These are phyloP conservation scores for Calonectria crousiana DNA, from an alignment of 2,329 filamentous ascomycete genomes.

Conservation along the genomic window DNA sequence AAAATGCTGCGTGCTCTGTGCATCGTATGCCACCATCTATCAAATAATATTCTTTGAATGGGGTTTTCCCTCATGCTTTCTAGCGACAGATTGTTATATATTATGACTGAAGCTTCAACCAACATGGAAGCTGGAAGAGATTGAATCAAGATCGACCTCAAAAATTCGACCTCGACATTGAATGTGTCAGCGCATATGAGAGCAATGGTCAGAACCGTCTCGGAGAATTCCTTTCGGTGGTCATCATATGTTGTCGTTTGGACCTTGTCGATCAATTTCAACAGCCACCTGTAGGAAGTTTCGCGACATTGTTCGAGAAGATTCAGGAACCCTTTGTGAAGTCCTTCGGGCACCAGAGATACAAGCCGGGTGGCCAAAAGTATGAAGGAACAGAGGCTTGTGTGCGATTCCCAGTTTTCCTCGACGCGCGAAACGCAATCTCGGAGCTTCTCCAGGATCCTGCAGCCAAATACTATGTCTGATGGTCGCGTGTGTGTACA, in stretches of 20 bases:
- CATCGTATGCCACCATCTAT: constrained; percentile 27
- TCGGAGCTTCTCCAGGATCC: constrained; percentile 8
- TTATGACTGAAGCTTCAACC: constrained; percentile 25
- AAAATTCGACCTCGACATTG: constrained; percentile 12
- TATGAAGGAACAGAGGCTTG: constrained; percentile 30
- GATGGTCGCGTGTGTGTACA: constrained; percentile 7
- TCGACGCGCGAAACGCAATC: constrained; percentile 18
- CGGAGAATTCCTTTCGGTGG: constrained; percentile 24
- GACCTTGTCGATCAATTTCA: not conserved
- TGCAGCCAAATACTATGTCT: constrained; percentile 22
- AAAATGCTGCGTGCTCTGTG: constrained; percentile 17
- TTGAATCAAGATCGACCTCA: constrained; percentile 7
- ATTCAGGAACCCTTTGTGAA: not conserved
- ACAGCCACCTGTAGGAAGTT: constrained; percentile 28
- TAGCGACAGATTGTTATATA: constrained; percentile 16
- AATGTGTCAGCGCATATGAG: constrained; percentile 33
- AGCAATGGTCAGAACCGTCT: constrained; percentile 15
- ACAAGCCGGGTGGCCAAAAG: constrained; percentile 34
- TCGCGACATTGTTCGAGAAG: constrained; percentile 22
- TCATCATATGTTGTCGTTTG: constrained; percentile 2
- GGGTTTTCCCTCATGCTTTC: not conserved
- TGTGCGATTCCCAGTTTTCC: constrained; percentile 41
- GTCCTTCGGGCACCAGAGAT: not conserved
- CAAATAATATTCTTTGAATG: constrained; percentile 9
- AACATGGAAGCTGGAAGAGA: constrained; percentile 27